phyloP scores from a whole-genome alignment of 208 protist genomes.

The Leptomonas pyrrhocoris region DNA sequence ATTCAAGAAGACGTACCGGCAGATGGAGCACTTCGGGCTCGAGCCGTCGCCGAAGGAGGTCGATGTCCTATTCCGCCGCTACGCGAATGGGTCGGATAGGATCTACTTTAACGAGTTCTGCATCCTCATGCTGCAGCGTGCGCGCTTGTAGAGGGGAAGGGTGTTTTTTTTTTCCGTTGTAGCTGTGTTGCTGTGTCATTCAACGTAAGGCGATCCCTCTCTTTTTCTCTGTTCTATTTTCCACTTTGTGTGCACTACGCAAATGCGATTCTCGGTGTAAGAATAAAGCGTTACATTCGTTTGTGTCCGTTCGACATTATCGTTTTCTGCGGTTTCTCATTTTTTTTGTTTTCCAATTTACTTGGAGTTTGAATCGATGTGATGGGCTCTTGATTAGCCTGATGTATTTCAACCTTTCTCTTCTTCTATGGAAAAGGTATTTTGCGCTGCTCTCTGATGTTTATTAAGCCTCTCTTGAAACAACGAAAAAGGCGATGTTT shows the following conservation, averaged over 20 bases:
- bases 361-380: too few relatives aligned
- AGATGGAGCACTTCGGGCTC: conserved; percentile 84
- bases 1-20: conserved; percentile 74
- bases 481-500: too few relatives aligned
- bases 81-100: conserved; percentile 47
- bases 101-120: conserved; percentile 87
- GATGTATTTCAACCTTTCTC: too few relatives aligned
- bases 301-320: too few relatives aligned
- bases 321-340: too few relatives aligned
- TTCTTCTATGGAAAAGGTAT: too few relatives aligned
- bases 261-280: too few relatives aligned
- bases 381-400: too few relatives aligned
- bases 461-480: too few relatives aligned
- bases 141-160: conserved; percentile 61
- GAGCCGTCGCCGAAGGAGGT: conserved; percentile 55
- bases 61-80: conserved; percentile 55
- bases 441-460: too few relatives aligned
- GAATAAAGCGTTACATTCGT: too few relatives aligned
- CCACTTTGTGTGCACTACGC: background rate
- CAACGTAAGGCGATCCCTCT: background rate
- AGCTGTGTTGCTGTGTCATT: background rate
- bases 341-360: conserved; percentile 3
- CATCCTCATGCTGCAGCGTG: conserved; percentile 84
- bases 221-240: conserved; percentile 6
- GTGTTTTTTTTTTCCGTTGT: background rate